These are phyloP conservation scores for Penicillium sp. DNA, from an alignment of 2,329 filamentous ascomycete species.

Conservation along the genomic window DNA sequence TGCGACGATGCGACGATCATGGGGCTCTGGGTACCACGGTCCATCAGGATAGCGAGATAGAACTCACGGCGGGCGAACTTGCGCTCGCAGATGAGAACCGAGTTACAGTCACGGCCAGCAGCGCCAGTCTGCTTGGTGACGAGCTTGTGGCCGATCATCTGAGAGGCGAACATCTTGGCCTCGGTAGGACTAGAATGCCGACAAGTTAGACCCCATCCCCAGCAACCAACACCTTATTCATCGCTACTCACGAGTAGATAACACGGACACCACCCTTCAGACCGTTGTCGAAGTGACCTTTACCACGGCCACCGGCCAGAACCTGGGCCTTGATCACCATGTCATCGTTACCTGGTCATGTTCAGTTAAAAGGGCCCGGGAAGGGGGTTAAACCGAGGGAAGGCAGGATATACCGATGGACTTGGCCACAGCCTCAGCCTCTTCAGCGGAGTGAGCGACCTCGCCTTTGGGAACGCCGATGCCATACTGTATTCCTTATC, in stretches of 20 bases:
- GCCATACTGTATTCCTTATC: slow-evolving; percentile 64
- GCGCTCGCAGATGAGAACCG: slow-evolving; percentile 98
- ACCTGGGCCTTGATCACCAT: slow-evolving; percentile 99
- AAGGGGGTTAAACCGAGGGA: background rate
- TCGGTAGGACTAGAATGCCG: slow-evolving; percentile 59
- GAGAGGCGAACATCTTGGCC: slow-evolving; percentile 94
- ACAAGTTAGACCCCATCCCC: background rate
- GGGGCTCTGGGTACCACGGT: slow-evolving; percentile 81
- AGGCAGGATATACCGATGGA: slow-evolving; percentile 60
- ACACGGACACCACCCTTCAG: slow-evolving; percentile 98
- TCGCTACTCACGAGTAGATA: slow-evolving; percentile 73
- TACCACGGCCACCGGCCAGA: slow-evolving; percentile 93
- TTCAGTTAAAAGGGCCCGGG: slow-evolving; percentile 17
- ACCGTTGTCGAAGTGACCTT: slow-evolving; percentile 96
- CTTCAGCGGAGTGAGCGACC: slow-evolving; percentile 74
- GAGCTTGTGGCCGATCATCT: slow-evolving; percentile 99
- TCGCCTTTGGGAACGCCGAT: slow-evolving; percentile 86
- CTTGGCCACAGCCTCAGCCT: slow-evolving; percentile 89
- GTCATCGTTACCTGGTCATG: slow-evolving; percentile 64
- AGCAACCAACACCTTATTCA: background rate
- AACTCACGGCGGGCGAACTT: slow-evolving; percentile 99
- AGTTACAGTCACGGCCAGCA: slow-evolving; percentile 85
- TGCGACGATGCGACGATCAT: slow-evolving; percentile 97
- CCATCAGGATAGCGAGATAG: slow-evolving; percentile 98
- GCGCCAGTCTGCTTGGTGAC: slow-evolving; percentile 99